Conservation (phyloP, 306 rosid species). For the Mimosa bimucronata region DNA sequence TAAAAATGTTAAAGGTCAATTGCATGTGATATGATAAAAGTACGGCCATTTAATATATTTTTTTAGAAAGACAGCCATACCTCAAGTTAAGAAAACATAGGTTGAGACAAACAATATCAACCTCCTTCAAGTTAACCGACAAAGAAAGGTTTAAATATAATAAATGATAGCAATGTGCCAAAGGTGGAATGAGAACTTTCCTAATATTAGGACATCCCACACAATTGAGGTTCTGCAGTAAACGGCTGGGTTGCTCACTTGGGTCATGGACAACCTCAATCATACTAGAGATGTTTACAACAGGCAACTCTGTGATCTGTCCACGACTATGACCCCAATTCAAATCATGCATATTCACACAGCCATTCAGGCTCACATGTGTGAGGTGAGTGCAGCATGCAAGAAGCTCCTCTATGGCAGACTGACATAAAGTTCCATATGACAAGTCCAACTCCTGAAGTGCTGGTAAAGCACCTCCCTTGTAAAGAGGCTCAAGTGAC, state of each 20-base stretch:
- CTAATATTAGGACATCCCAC: conserved; percentile 91
- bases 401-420: conserved; percentile 97
- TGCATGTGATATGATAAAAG: conserved; percentile 18
- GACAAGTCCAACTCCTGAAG: conserved; percentile 95
- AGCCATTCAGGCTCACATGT: conserved; percentile 97
- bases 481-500: conserved; percentile 95
- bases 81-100: conserved; percentile 90
- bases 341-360: conserved; percentile 94
- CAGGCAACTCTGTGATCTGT: conserved; percentile 45
- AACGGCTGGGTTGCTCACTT: conserved; percentile 65
- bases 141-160: conserved; percentile 79
- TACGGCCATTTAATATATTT: conserved; percentile 25
- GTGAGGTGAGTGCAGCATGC: conserved; percentile 89
- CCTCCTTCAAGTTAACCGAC: conserved; percentile 83
- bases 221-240: conserved; percentile 87
- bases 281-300: conserved; percentile 39
- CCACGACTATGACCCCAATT: conserved; percentile 71
- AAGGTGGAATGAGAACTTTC: conserved; percentile 86
- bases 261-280: conserved; percentile 46
- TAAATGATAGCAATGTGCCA: conserved; percentile 75
- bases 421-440: conserved; percentile 87
- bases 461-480: conserved; percentile 87
- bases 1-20: conserved; percentile 35
- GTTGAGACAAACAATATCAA: conserved; percentile 86
- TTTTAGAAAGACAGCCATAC: conserved; percentile 41